Percentiles rank a stretch among this genome's conserved stretches.
Evolutionary conservation across 1,139 yeast genomes (phyloP).

Genomic region (Pneumocystis murina): DNA sequence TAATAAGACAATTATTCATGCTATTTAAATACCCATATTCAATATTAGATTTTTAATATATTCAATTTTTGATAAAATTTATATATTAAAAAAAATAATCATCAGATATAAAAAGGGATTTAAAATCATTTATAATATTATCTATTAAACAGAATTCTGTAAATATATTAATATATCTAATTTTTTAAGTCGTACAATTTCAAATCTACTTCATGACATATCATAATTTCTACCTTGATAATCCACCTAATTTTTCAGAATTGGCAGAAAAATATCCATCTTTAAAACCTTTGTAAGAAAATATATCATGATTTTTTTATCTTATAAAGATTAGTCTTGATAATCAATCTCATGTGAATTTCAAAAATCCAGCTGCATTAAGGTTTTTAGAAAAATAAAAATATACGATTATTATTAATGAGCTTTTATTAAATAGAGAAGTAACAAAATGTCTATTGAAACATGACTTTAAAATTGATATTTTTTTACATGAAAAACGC

Average conservation of each 20-base stretch:
- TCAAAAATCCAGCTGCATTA: constrained; percentile 14
- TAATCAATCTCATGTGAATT: constrained; percentile 11
- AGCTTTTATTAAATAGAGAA: constrained; percentile 6
- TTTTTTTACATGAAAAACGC: constrained; percentile 12
- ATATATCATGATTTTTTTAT: not conserved
- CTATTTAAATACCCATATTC: not conserved
- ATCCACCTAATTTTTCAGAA: constrained; percentile 6
- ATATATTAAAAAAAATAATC: not conserved
- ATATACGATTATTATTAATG: not conserved
- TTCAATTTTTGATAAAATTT: not conserved
- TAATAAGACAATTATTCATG: not conserved
- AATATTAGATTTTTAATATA: not conserved
- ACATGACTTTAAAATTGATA: constrained; percentile 13
- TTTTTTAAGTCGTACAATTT: not conserved
- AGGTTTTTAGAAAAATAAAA: constrained; percentile 4
- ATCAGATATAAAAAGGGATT: not conserved
- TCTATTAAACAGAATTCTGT: not conserved
- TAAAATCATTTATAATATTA: not conserved
- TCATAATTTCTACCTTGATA: not conserved
- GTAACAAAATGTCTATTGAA: constrained; percentile 13
- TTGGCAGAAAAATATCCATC: constrained; percentile 4
- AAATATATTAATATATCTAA: no score
- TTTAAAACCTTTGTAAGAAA: constrained; percentile 2
- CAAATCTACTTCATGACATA: not conserved
- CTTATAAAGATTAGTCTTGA: not conserved